Evolutionary conservation across 805 yeast genomes (phyloP).

Genomic region (Barnettozyma sp.): DNA sequence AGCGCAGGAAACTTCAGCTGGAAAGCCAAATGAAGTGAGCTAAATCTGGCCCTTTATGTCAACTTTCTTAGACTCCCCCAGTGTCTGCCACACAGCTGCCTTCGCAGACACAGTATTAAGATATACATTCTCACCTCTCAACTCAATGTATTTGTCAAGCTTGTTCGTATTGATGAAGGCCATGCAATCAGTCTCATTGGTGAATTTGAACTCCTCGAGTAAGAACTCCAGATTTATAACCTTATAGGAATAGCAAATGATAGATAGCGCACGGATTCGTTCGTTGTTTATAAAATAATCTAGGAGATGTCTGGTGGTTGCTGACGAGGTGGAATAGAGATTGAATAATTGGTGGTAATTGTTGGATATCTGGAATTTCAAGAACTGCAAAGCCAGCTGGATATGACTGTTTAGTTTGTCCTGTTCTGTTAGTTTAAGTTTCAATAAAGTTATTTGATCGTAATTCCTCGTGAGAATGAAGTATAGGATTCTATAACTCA

Average conservation of each 20-base stretch:
- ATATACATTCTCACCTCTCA: constrained; percentile 28
- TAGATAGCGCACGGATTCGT: constrained; percentile 48
- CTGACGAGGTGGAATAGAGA: constrained; percentile 33
- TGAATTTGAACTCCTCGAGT: constrained; percentile 35
- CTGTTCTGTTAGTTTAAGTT: constrained; percentile 39
- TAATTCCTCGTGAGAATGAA: constrained; percentile 65
- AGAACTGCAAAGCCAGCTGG: constrained; percentile 25
- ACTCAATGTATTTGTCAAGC: constrained; percentile 29
- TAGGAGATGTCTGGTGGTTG: constrained; percentile 39
- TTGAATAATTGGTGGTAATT: constrained; percentile 51
- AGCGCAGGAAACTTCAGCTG: too few species aligned
- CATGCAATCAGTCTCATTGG: constrained; percentile 30
- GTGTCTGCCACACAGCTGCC: constrained; percentile 30
- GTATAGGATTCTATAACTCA: constrained; percentile 68
- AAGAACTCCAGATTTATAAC: constrained; percentile 36
- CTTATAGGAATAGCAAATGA: constrained; percentile 51
- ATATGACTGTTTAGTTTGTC: constrained; percentile 17
- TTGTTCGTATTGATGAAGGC: constrained; percentile 38
- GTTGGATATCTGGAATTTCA: constrained; percentile 29
- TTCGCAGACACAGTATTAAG: constrained; percentile 32
- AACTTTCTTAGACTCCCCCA: constrained; percentile 43
- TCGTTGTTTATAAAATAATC: constrained; percentile 51
- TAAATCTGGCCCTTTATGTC: constrained; percentile 88
- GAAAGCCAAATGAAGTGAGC: too few species aligned
- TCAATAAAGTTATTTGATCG: constrained; percentile 23